Conservation (phyloP, 2,329 filamentous ascomycete genomes). For the Aphanoascus verrucosus region DNA sequence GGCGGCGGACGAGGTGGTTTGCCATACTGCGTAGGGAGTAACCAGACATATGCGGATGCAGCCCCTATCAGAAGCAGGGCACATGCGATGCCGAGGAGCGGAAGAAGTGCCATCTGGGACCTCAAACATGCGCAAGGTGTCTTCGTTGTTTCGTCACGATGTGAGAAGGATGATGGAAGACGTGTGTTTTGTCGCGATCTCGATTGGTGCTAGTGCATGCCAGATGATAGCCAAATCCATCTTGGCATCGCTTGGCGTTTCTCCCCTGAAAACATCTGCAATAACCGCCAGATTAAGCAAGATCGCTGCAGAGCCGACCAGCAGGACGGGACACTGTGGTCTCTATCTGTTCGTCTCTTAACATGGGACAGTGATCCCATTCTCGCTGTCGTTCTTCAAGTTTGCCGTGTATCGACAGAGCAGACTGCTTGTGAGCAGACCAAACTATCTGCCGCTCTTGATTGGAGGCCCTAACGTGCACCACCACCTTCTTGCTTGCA, state of each 20-base stretch:
- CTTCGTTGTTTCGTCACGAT: too few species aligned
- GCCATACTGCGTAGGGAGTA: background rate
- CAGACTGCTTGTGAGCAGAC: background rate
- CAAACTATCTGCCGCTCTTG: background rate
- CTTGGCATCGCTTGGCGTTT: background rate
- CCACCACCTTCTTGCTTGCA: background rate
- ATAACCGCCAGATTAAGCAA: background rate
- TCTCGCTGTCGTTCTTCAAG: background rate
- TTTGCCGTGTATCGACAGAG: background rate
- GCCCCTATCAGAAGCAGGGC: background rate
- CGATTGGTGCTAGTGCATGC: background rate
- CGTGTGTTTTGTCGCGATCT: background rate
- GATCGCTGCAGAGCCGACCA: background rate
- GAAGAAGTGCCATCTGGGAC: background rate
- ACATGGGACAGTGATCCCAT: background rate
- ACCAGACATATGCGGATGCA: background rate
- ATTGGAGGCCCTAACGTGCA: background rate
- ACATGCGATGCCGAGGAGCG: background rate
- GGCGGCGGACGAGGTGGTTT: slow-evolving; percentile 1
- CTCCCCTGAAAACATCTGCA: background rate
- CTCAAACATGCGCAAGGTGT: too few species aligned
- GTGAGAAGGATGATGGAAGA: too few species aligned
- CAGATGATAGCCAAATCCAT: background rate
- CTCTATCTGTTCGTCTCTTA: background rate
- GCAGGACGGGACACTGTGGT: slow-evolving; percentile 3